Base-by-base conservation (phyloP, 108 stramenopile species). In the Mayamaea pseudoterrestris region DNA sequence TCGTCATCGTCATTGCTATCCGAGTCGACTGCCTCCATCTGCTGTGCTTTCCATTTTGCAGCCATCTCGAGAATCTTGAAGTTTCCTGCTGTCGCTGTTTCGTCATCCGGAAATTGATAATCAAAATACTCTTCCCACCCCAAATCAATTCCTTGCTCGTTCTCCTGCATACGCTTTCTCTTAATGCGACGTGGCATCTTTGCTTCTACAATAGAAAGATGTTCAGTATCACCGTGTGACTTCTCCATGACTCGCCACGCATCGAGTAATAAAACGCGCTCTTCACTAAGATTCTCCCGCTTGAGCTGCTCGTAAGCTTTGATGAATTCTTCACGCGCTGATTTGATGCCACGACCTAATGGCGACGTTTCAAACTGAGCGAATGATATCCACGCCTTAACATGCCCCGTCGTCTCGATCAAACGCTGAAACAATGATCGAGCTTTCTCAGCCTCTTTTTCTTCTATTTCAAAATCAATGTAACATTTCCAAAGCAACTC, bases 61-160 rank as follows among this genome's bases (percentile, higher is more conserved):
- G 96, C 96, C 84, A 93, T 94, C 52, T 98, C 90, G 51, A 98
- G 61, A 47, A 98, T 91, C 54, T 94, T 94, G 62, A 91, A 81
- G 61, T 86, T 93, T 0, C 66, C 54, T 23, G 85, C 63, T 18
- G 62, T 71, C 22, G 82, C 69, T 44, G 71, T 71, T 32, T 88
- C 73, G 50, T 98, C 98, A 52, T 98, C 93, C 0, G 98, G 95
- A 67, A 98, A 98, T 67, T 85, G 77, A 63, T 95, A 98, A 51
- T 97, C 98, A 54, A 92, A 96, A 68, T 93, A 96, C 53, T 96
- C 98, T 65, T 98, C 98, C 93, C 91, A 93, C 16, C 91, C 93
- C 21, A 86, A 49, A 60, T 93, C 93, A 26, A 80, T 83, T 50
- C 69, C 82, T 29, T 73, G 60, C 7, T 75, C 80, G 39, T 93